A percentile compares a stretch with the other conserved stretches of the same genome.
phyloP scores from a whole-genome alignment of 805 yeast species.

The Jamesozyma hellenica region DNA sequence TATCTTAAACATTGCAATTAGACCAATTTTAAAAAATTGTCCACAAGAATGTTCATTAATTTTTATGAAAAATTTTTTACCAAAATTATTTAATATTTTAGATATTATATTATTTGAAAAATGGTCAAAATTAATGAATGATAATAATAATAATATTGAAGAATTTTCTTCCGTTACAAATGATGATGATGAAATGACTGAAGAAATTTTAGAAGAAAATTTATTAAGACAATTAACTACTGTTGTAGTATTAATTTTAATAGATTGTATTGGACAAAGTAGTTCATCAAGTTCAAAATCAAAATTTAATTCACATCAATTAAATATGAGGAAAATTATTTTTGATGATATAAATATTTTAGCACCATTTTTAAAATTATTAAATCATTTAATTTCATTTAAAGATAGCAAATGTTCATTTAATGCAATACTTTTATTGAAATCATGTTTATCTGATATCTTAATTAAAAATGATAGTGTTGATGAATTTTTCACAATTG shows the following conservation, averaged over 20 bases:
- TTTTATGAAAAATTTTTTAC: conserved; percentile 71
- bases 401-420: conserved; percentile 89
- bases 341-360: conserved; percentile 54
- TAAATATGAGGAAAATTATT: conserved; percentile 56
- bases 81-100: conserved; percentile 60
- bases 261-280: conserved; percentile 78
- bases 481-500: conserved; percentile 44
- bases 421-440: conserved; percentile 72
- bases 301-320: conserved; percentile 44
- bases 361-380: conserved; percentile 66
- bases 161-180: conserved; percentile 43
- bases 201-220: conserved; percentile 97
- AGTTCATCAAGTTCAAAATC: conserved; percentile 36
- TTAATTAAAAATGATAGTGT: conserved; percentile 64
- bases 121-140: conserved; percentile 47
- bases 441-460: conserved; percentile 62
- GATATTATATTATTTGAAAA: conserved; percentile 62
- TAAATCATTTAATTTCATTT: conserved; percentile 68
- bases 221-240: conserved; percentile 87
- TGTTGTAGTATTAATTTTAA: conserved; percentile 74
- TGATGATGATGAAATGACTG: conserved; percentile 78
- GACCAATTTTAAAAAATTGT: conserved; percentile 82
- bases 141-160: conserved; percentile 23
- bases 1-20: conserved; percentile 78
- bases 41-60: conserved; percentile 57